phyloP scores from a whole-genome alignment of 257 asterid genomes.

The Schizonepeta tenuifolia region DNA sequence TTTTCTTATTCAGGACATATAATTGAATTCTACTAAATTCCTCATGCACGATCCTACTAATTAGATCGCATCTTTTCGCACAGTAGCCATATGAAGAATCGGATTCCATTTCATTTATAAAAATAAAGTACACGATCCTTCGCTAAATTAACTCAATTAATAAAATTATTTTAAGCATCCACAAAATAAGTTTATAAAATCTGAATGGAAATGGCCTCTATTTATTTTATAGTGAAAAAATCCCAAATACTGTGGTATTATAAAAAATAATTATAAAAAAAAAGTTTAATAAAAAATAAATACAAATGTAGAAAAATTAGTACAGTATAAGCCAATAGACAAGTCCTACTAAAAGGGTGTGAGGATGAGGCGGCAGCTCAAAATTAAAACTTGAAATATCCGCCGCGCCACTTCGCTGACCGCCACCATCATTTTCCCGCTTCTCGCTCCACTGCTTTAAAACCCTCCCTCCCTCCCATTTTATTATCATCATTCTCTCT shows the following conservation, averaged over 20 bases:
- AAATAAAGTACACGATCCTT: not conserved
- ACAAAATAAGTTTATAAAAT: no score
- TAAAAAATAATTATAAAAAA: no score
- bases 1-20: not conserved
- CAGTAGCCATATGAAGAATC: not conserved
- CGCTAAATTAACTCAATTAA: not conserved
- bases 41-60: no score
- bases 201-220: not conserved
- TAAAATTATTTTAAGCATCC: not conserved
- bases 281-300: not conserved
- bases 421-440: constrained; percentile 65
- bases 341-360: constrained; percentile 11
- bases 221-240: not conserved
- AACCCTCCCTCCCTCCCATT: constrained; percentile 29
- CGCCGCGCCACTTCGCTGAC: constrained; percentile 43
- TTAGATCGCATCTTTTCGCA: not conserved
- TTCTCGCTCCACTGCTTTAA: constrained; percentile 43
- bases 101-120: no score
- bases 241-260: not conserved
- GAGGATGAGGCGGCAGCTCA: constrained; percentile 33
- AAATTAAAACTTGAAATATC: constrained; percentile 39
- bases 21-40: not conserved
- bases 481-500: not conserved
- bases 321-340: not conserved
- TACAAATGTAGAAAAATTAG: not conserved